Base-by-base conservation (phyloP, 2,329 filamentous ascomycete genomes). In the Fusarium armeniacum region DNA sequence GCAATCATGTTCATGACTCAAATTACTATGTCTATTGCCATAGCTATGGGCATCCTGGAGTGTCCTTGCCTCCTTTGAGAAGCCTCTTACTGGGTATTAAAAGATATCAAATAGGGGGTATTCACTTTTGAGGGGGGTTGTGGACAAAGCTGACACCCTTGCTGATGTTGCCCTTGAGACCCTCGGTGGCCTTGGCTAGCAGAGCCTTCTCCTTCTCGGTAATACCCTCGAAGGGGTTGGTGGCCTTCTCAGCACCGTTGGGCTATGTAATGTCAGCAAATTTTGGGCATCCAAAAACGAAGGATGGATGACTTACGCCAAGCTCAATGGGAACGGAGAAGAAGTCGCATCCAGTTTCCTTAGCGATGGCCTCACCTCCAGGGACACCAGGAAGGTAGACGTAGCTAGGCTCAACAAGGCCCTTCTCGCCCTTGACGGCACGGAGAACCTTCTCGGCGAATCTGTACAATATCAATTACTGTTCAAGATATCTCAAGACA, bases 261-360 rank as follows among this genome's bases (percentile, higher is more conserved):
- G 89, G 86, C 93, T 97, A 62, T 59, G 44, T 45, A 62, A 24
- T 73, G 71, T 78, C 71, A 79, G 81, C 72, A 73, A 76, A 73
- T 4, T 51, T 47, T 45, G 46, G 50, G 58, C 51, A 60, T 57
- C 20, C 57, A 61, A 36, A 62, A 43, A 58, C 20, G 15, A 20
- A 24, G 22, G 33, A 47, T 13, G 50, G 55, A 38, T 11, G 58
- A 87, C 93, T 85, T 91, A 97, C 94, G 78, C 96, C 96, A 74
- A 99, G 93, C 84, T 97, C 93, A 74, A 98, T 89, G 66, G 94
- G 95, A 58, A 97, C 93, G 62, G 96, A 97, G 89, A 99, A 99
- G 87, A 93, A 99, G 59, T 99, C 94, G 70, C 88, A 82, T 74
- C 94, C 94, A 67, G 91, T 93, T 78, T 90, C 89, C 87, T 97